Evolutionary conservation across 2,329 filamentous ascomycete species (phyloP).

Genomic region (Ophiostoma sp.): DNA sequence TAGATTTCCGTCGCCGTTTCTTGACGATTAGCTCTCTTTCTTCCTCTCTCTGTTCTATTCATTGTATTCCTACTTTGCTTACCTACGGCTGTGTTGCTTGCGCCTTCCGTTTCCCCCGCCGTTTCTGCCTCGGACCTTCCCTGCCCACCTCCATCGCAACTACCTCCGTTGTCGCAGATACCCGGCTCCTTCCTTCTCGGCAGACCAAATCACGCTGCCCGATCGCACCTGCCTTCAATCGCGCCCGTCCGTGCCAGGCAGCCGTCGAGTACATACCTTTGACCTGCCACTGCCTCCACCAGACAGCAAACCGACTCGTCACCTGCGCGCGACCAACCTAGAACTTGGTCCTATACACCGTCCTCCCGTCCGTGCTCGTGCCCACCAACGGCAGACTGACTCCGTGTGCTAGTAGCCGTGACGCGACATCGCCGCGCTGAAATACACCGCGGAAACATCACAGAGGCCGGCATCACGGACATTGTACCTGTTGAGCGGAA

Average conservation of each 20-base stretch:
- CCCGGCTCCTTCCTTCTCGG: neutral
- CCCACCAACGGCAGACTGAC: neutral
- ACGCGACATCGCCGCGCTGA: neutral
- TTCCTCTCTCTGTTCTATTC: neutral
- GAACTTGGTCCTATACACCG: neutral
- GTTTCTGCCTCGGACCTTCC: slow-evolving; percentile 5
- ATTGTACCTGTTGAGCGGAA: neutral
- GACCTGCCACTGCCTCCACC: neutral
- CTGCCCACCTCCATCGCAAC: slow-evolving; percentile 5
- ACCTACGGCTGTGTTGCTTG: neutral
- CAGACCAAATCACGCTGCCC: neutral
- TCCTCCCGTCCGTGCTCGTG: too few species aligned
- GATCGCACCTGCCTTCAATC: neutral
- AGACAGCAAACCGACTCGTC: neutral
- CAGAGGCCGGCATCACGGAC: neutral
- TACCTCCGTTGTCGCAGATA: slow-evolving; percentile 6
- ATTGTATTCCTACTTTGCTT: neutral
- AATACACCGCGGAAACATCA: neutral
- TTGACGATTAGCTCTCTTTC: neutral
- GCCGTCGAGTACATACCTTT: neutral
- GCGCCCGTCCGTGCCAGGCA: neutral
- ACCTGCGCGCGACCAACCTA: neutral
- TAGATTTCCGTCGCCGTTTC: neutral
- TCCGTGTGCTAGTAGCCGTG: neutral
- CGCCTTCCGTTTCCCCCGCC: neutral